Evolutionary conservation across 129 eudicot genomes (phyloP), one percentile per base, ranked within the genome.

Genomic region (Scalesia atractyloides): DNA sequence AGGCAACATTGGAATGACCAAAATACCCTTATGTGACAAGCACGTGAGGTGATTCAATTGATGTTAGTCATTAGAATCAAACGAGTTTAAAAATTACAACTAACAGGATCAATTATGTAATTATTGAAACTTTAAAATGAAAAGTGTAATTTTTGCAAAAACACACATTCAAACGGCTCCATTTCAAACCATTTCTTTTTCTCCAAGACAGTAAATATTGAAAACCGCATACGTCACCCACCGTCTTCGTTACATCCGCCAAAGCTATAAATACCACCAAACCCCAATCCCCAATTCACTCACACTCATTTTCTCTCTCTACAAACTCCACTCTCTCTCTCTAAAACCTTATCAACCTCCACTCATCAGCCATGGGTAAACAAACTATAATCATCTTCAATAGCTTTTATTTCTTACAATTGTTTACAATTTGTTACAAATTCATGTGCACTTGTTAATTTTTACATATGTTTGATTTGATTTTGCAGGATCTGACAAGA

Each of bases 401-500:
- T 41, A 66, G 0, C 46, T 58, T 71, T 68, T 60, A 0, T 0
- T 3, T 33, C 2, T 24, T n/a, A n/a, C n/a, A n/a, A n/a, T n/a
- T 24, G 1, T 10, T 9, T 30, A 7, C n/a, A 30, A 30, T 30
- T 48, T 48, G 7, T 56, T 22, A 58, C 3, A 13, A 9, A 5
- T 37, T 15, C 44, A 24, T 2, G 11, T 43, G 26, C 49, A 54
- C 26, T 72, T 30, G 34, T 11, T 80, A 18, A 64, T 73, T 5
- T 13, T 14, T 37, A 2, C 53, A 7, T 36, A n/a, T 72, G 56
- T 39, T 66, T 67, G 16, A 10, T 56, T 83, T 63, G 15, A 17
- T 36, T 54, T 70, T 64, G 65, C 73, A 81, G 86, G 70, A 44
- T 50, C 79, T 68, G 86, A 74, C 13, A 84, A 84, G 83, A 91